Conservation (phyloP, 2,329 filamentous ascomycete species). For the Mycosphaerella sp. region DNA sequence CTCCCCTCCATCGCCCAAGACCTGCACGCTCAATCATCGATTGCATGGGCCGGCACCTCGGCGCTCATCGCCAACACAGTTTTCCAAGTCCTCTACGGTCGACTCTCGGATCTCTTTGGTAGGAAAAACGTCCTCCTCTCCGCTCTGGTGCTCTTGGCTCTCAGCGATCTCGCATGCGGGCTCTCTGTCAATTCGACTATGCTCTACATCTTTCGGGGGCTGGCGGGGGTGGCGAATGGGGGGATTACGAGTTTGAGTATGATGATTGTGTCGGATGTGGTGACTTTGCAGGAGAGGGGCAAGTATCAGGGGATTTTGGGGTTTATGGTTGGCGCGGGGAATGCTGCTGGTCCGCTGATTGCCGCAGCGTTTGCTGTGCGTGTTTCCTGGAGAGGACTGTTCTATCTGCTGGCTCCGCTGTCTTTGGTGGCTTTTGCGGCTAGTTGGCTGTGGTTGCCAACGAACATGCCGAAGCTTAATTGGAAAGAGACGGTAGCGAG, state of each 20-base stretch:
- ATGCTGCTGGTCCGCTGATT: conserved; percentile 44
- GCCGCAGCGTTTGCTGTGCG: conserved; percentile 42
- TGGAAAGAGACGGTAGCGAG: conserved; percentile 47
- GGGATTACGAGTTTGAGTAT: conserved; percentile 55
- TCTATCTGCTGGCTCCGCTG: conserved; percentile 50
- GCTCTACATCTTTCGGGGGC: conserved; percentile 56
- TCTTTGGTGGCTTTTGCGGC: conserved; percentile 44
- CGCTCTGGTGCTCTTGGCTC: conserved; percentile 47
- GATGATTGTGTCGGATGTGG: conserved; percentile 58
- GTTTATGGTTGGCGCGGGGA: conserved; percentile 42
- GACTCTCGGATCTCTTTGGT: conserved; percentile 32
- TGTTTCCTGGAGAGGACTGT: conserved; percentile 42
- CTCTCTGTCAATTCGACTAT: conserved; percentile 51
- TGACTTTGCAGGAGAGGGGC: conserved; percentile 53
- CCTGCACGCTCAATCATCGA: conserved; percentile 40
- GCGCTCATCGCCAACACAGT: conserved; percentile 53
- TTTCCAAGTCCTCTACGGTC: conserved; percentile 61
- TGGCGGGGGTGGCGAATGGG: conserved; percentile 57
- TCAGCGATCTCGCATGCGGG: conserved; percentile 56
- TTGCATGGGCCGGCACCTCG: conserved; percentile 52
- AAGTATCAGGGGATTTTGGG: conserved; percentile 45
- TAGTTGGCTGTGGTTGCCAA: conserved; percentile 48
- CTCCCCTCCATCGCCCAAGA: conserved; percentile 36
- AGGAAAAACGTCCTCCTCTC: conserved; percentile 54
- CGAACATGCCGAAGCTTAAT: conserved; percentile 44